A percentile compares a stretch with the other conserved stretches of the same genome.
Conservation (phyloP, 805 yeast genomes). For the Wickerhamomyces alni region DNA sequence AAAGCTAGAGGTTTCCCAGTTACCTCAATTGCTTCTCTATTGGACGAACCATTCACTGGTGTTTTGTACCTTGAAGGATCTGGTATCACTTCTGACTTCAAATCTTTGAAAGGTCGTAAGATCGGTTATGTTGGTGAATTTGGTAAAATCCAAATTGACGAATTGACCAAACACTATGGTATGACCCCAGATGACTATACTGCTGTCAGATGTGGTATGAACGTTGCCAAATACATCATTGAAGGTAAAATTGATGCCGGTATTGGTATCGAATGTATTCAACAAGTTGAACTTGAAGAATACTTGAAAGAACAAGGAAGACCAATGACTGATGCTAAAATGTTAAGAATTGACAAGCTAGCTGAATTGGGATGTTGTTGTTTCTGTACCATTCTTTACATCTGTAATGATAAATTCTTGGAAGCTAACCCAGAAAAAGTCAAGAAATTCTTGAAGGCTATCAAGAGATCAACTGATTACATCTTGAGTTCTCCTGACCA, state of each 20-base stretch:
- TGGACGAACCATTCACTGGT: conserved; percentile 56
- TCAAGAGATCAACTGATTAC: conserved; percentile 46
- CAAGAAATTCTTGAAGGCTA: conserved; percentile 37
- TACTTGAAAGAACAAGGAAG: conserved; percentile 38
- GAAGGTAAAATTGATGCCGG: conserved; percentile 54
- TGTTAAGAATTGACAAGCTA: conserved; percentile 49
- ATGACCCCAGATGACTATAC: conserved; percentile 51
- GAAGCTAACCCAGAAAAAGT: conserved; percentile 41
- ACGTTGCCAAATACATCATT: conserved; percentile 48
- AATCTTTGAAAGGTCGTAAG: conserved; percentile 44
- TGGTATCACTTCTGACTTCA: conserved; percentile 47
- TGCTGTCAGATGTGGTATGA: conserved; percentile 56
- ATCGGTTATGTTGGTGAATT: conserved; percentile 57
- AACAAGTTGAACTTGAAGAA: conserved; percentile 52
- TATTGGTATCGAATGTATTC: conserved; percentile 53
- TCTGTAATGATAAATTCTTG: conserved; percentile 45
- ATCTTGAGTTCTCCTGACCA: conserved; percentile 36
- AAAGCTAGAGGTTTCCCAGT: conserved; percentile 54
- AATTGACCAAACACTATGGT: conserved; percentile 48
- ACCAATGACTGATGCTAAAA: conserved; percentile 40
- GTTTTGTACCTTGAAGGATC: conserved; percentile 43
- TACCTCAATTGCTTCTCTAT: conserved; percentile 47
- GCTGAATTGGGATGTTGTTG: conserved; percentile 57
- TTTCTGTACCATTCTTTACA: conserved; percentile 51
- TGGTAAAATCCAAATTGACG: conserved; percentile 54